These are phyloP conservation scores for Monosporascus sp. DNA, from an alignment of 2,329 filamentous ascomycete species.

Conservation along the genomic window DNA sequence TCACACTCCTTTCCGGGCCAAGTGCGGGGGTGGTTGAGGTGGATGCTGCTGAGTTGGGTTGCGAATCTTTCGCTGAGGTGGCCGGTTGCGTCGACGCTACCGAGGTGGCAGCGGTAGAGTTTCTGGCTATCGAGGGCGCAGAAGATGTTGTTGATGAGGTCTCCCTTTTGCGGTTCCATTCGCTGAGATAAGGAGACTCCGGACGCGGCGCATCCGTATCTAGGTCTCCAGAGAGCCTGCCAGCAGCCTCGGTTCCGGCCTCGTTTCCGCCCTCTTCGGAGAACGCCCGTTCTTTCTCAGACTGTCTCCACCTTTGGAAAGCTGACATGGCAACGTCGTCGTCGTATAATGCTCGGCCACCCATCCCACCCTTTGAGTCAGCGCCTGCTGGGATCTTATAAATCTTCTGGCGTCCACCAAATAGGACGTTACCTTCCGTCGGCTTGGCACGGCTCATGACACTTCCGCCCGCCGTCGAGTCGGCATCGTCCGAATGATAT, in stretches of 20 bases:
- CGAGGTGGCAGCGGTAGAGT: conserved; percentile 85
- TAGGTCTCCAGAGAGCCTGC: conserved; percentile 19
- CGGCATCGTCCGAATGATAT: conserved; percentile 62
- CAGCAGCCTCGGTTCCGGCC: conserved; percentile 31
- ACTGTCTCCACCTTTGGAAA: conserved; percentile 70
- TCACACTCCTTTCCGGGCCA: conserved; percentile 58
- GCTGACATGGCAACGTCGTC: conserved; percentile 78
- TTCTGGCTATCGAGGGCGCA: conserved; percentile 59
- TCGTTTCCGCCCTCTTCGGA: conserved; percentile 35
- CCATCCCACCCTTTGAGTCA: conserved; percentile 44
- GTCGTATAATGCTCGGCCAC: conserved; percentile 71
- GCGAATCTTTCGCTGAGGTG: conserved; percentile 46
- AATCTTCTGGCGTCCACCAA: conserved; percentile 92
- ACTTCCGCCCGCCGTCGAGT: conserved; percentile 55
- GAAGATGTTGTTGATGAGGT: conserved; percentile 83
- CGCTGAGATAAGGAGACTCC: conserved; percentile 52
- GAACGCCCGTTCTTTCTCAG: conserved; percentile 48
- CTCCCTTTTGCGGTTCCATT: conserved; percentile 71
- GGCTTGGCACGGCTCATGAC: conserved; percentile 83
- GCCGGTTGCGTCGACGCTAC: conserved; percentile 64
- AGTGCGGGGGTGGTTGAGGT: conserved; percentile 32
- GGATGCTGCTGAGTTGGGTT: conserved; percentile 33
- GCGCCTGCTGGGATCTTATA: conserved; percentile 69
- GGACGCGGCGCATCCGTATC: conserved; percentile 33
- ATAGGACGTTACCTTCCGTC: conserved; percentile 84